Percentiles rank a stretch among this genome's conserved stretches.
Evolutionary conservation across 1,139 yeast species (phyloP).

Genomic region (Saccharomyces pastorianus): DNA sequence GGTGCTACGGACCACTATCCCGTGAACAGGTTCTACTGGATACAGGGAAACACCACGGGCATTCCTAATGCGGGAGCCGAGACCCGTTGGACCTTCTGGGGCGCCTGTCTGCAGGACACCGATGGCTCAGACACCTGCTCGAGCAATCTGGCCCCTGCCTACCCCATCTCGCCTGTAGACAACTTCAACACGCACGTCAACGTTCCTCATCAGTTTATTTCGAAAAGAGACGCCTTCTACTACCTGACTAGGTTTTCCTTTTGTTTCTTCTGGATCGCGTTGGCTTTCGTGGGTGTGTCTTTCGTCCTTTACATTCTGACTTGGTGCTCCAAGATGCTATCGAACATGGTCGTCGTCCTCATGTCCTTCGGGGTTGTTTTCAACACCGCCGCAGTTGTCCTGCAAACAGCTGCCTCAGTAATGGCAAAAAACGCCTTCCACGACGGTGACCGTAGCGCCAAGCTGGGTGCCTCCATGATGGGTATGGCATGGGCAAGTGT

Average conservation of each 20-base stretch:
- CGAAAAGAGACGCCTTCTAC: slow-evolving; percentile 51
- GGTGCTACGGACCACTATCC: slow-evolving; percentile 59
- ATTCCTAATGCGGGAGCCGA: slow-evolving; percentile 46
- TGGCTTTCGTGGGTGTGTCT: slow-evolving; percentile 48
- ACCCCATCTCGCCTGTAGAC: slow-evolving; percentile 66
- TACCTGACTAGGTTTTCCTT: slow-evolving; percentile 66
- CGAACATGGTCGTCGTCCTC: slow-evolving; percentile 48
- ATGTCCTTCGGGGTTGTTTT: slow-evolving; percentile 46
- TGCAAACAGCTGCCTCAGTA: slow-evolving; percentile 61
- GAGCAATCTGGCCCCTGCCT: slow-evolving; percentile 43
- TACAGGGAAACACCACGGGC: slow-evolving; percentile 55
- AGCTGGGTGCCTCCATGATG: slow-evolving; percentile 49
- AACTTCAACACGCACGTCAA: slow-evolving; percentile 50
- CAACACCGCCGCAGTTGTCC: slow-evolving; percentile 50
- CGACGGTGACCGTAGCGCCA: slow-evolving; percentile 37
- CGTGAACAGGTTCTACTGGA: slow-evolving; percentile 60
- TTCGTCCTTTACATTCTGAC: slow-evolving; percentile 37
- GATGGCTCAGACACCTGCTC: background rate
- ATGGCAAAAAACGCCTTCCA: slow-evolving; percentile 58
- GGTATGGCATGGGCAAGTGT: slow-evolving; percentile 69
- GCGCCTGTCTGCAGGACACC: slow-evolving; percentile 44
- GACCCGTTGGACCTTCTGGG: slow-evolving; percentile 81
- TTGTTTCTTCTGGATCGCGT: slow-evolving; percentile 54
- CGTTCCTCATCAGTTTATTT: slow-evolving; percentile 51
- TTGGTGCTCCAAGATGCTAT: slow-evolving; percentile 39